Evolutionary conservation across 2,329 filamentous ascomycete genomes (phyloP), one percentile per base, ranked within the genome.

Genomic region (Ceratocystis cacaofunesta): DNA sequence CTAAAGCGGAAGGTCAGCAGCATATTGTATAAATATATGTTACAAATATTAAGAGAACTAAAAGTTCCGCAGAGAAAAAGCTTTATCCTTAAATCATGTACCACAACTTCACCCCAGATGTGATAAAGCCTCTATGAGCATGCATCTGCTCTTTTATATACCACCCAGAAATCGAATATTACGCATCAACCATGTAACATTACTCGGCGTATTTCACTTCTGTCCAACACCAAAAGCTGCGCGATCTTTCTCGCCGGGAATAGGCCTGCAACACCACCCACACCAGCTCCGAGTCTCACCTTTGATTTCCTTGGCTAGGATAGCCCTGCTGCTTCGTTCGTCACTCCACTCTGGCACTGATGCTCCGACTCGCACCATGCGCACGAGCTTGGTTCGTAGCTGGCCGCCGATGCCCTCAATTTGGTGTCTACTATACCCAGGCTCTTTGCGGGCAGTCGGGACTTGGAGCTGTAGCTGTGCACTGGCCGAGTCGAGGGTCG

Each of bases 361-460:
- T 3, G 87, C 88, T 0, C 92, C 92, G 0, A 96, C 85, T 67
- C 82, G 82, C 5, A 95, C 84, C 77, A 90, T 86, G 71, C 87
- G 86, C 71, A 94, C 89, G n/a, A 88, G 80, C 76, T 92, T 95
- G 68, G 87, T 88, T 79, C 95, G 95, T 64, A 96, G 84, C 15
- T 88, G 82, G 0, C 92, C 92, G 10, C 92, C 92, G 57, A 96
- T 89, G 1, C 92, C 92, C 71, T 95, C 90, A 68, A 96, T 89
- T 75, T 96, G 92, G 72, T 96, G 91, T 52, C 89, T 81, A 66
- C 85, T 81, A 72, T 96, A 96, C 2, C 91, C 91, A 0, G 89
- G 80, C 67, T 87, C 77, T 69, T 81, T 80, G 74, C 82, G 75
- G 65, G 78, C 75, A 65, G 74, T 71, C 19, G 77, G 78, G 15